Base-by-base conservation (phyloP, 202 grass and related monocot species). In the Eragrostis tef region DNA sequence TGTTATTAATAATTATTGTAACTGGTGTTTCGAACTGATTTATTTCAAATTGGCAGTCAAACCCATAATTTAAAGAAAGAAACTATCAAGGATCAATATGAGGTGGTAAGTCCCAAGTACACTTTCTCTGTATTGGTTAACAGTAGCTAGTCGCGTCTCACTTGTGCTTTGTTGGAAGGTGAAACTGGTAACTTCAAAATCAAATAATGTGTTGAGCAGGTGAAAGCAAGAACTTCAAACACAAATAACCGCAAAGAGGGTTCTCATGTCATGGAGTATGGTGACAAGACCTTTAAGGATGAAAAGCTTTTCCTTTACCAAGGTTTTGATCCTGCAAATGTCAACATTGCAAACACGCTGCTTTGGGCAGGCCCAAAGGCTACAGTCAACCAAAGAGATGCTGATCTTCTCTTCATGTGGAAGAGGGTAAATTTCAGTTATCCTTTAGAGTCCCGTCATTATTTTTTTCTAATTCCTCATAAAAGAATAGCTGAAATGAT, bases 211-310 rank as follows among this genome's bases (percentile, higher is more conserved):
- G 5, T 44, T 70, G 64, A 16, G 42, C 65, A 80, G 94, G 94
- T 98, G 73, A 98, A 94, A 79, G 61, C 63, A 29, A 91, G 94
- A 84, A 94, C 92, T 45, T 94, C 92, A 31, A 91, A 75, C 34
- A 74, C 78, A 11, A 90, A 89, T 49, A 77, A 39, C 12, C 69
- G 48, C 49, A 81, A 24, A 46, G 53, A 44, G 52, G 74, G 86
- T 80, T 98, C 94, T 66, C 94, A 97, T 79, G 92, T 94, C 14
- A 98, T 94, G 92, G 94, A 98, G 71, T 98, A 93, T 73, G 94
- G 94, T 64, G 94, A 98, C 83, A 93, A 83, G 81, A 88, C 85
- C 80, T 89, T 98, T 75, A 98, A 88, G 80, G 41, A 83, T 6
- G 90, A 98, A 67, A 93, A 89, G 79, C 83, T 98, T 68, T 98